Evolutionary conservation across 805 yeast genomes (phyloP), one percentile per base, ranked within the genome.

Genomic region (Jamesozyma jinghongensis): DNA sequence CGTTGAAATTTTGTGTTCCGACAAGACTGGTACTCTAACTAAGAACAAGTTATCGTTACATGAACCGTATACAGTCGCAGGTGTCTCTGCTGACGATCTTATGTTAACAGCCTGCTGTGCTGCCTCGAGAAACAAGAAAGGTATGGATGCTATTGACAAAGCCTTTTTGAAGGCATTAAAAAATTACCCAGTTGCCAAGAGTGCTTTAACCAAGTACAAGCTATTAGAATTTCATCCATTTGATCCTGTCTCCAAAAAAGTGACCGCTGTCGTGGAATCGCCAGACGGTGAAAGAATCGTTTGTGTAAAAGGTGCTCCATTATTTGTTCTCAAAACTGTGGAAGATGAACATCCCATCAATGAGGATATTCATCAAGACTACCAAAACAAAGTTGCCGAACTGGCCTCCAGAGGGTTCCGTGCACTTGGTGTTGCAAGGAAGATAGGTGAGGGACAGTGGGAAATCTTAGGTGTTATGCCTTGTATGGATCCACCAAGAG

Each of bases 231-330:
- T 87, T 85, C 92, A 83, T 68, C 96, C 97, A 59, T 87, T 87
- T 72, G 97, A 87, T 72, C 96, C 97, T 68, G 96, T 87, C 52
- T 85, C 95, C 62, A 87, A 87, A 79, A 87, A 86, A 71, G 95
- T 87, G 73, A 79, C 85, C 59, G 95, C 96, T 57, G 73, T 81
- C 66, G 96, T 87, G 62, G 92, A 85, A 73, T 84, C 95, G 42
- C 95, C 96, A 69, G 86, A 82, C 63, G 95, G 95, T 63, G 94
- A 85, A 74, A 76, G 88, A 68, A 85, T 86, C 60, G 71, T 83
- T 66, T 87, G 97, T 81, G 95, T 87, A 63, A 87, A 87, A 75
- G 97, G 97, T 78, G 96, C 97, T 58, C 96, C 97, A 71, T 79
- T 87, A 65, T 87, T 87, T 78, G 95, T 87, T 60, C 75, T 87